Conservation (phyloP, 78 protist genomes). For the Speleostelium caveatum region DNA sequence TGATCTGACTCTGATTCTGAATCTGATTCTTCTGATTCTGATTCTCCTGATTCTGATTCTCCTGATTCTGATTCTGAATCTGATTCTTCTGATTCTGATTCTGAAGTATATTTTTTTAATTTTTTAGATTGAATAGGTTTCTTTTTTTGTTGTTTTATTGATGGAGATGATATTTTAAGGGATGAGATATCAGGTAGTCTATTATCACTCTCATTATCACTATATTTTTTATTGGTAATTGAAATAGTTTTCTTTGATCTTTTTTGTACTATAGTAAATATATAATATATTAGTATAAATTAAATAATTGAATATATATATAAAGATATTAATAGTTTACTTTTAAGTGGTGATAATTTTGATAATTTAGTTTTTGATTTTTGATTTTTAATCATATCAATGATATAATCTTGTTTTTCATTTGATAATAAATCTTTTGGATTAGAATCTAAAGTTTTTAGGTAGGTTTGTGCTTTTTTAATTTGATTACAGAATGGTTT, state of each 20-base stretch:
- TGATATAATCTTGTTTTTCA: conserved; percentile 7
- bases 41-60: neutral
- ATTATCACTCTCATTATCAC: neutral
- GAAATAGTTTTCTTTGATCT: too few relatives aligned
- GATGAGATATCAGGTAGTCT: neutral
- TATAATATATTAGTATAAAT: neutral
- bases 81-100: neutral
- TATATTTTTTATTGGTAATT: too few relatives aligned
- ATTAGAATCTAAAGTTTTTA: neutral
- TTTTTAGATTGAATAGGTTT: neutral
- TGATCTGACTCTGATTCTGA: neutral
- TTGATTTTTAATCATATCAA: neutral
- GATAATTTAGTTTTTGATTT: neutral
- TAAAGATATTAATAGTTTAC: neutral
- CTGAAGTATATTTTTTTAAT: neutral
- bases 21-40: neutral
- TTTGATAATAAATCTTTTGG: neutral
- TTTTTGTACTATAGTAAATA: neutral
- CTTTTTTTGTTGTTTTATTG: neutral
- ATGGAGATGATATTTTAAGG: neutral
- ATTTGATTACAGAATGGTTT: conserved; percentile 27
- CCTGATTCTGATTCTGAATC: neutral
- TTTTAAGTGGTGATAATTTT: neutral
- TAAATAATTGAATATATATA: neutral
- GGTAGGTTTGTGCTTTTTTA: conserved; percentile 4